Base-by-base conservation (phyloP, 2,329 filamentous ascomycete genomes). In the Alternaria infectoria region DNA sequence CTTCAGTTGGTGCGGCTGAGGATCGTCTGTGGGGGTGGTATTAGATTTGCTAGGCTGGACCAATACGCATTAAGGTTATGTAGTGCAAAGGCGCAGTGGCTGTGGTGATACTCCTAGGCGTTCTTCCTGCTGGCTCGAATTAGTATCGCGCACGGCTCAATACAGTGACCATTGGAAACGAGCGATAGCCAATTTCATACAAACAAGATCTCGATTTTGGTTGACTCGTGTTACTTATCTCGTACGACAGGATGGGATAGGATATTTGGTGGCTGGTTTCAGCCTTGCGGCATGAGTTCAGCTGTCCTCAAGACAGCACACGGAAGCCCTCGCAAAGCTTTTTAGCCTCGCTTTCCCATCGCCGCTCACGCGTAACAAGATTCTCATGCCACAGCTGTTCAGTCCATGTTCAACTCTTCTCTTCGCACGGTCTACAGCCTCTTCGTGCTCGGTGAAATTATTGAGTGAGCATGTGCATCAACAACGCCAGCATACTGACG, bases 171-270 rank as follows among this genome's bases (percentile, higher is more conserved):
- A 40, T 6, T 40, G 15, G 36, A 40, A 17, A 40, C 4, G 3
- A 40, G n/a, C n/a, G 36, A 17, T 40, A 6, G 36, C 36, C 5
- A 17, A 40, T 40, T n/a, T 17, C 9, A 17, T 17, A 17, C 0
- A 2, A 9, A 40, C 0, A 17, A 10, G n/a, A 40, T 17, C 0
- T 40, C 3, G 0, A 40, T 0, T 17, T 40, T 3, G 15, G 1
- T 40, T 17, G 36, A 9, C n/a, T 17, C 36, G 2, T 40, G 36
- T 11, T 11, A 8, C n/a, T 1, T 40, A 40, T 40, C 4, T 1
- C 0, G n/a, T 10, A 17, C 32, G 9, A 3, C 9, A n/a, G n/a
- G n/a, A n/a, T n/a, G n/a, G n/a, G n/a, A n/a, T n/a, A n/a, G n/a
- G n/a, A n/a, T n/a, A n/a, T n/a, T n/a, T n/a, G n/a, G n/a, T n/a